Evolutionary conservation across 208 protist species (phyloP).

Genomic region (Leishmania guyanensis): DNA sequence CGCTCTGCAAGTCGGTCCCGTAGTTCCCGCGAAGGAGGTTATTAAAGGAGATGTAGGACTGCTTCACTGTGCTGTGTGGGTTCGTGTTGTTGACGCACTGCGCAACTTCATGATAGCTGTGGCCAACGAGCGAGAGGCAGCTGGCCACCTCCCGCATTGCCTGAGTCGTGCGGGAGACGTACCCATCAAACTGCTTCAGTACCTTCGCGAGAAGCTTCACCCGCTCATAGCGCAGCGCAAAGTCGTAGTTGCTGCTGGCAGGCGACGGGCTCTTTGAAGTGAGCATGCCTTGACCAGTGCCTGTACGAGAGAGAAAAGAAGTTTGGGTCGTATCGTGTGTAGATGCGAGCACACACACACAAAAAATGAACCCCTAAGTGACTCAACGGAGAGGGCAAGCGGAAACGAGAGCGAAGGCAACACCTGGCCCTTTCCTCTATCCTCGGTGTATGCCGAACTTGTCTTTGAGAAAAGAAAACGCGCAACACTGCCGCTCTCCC

Average conservation of each 20-base stretch:
- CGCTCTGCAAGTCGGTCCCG: constrained; percentile 29
- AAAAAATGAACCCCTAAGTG: neutral
- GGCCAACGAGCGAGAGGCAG: constrained; percentile 36
- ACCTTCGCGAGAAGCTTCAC: constrained; percentile 40
- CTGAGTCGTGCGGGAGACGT: constrained; percentile 33
- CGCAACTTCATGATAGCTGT: constrained; percentile 51
- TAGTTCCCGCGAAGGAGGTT: constrained; percentile 31
- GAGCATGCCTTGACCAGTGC: constrained; percentile 3
- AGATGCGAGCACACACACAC: neutral
- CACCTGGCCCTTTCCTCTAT: neutral
- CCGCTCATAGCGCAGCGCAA: constrained; percentile 49
- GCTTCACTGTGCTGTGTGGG: constrained; percentile 12
- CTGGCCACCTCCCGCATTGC: constrained; percentile 39
- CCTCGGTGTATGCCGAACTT: neutral
- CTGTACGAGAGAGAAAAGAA: neutral
- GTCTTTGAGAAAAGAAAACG: neutral
- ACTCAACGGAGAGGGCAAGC: neutral
- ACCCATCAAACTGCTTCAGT: constrained; percentile 39
- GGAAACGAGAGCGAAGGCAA: neutral
- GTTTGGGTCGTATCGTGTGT: neutral
- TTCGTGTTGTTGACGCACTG: constrained; percentile 49
- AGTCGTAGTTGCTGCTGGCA: constrained; percentile 46
- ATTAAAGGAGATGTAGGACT: constrained; percentile 5
- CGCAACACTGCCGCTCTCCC: neutral
- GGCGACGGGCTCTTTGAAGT: constrained; percentile 35